Percentiles rank a stretch among this genome's conserved stretches.
Conservation (phyloP, 768 basidiomycete species). For the Mycena rebaudengoi region DNA sequence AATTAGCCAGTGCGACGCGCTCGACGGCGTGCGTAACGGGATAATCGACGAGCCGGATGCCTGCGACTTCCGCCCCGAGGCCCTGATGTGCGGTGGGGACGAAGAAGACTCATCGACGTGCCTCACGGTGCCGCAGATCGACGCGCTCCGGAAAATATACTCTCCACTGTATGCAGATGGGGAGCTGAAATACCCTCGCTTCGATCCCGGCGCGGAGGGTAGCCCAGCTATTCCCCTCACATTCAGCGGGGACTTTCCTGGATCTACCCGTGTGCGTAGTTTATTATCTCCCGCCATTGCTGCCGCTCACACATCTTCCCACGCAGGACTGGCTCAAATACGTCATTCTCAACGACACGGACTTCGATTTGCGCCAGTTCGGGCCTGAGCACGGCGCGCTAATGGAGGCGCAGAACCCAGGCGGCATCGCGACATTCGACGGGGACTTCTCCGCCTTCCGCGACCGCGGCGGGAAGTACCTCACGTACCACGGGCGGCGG, state of each 20-base stretch:
- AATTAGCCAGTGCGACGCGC: not conserved
- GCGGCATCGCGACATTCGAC: not conserved
- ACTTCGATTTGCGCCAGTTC: not conserved
- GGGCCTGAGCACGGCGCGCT: not conserved
- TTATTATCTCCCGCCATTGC: too few relatives aligned
- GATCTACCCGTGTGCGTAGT: too few relatives aligned
- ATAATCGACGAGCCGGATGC: too few relatives aligned
- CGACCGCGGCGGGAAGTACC: too few relatives aligned
- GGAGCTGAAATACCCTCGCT: not conserved
- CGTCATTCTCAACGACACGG: not conserved
- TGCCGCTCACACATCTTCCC: not conserved
- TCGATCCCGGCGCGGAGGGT: too few relatives aligned
- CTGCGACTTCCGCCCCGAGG: too few relatives aligned
- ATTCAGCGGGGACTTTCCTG: too few relatives aligned
- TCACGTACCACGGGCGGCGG: not conserved
- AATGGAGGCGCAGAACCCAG: not conserved
- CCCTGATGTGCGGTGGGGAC: not conserved
- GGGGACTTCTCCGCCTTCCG: too few relatives aligned
- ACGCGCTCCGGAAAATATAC: not conserved
- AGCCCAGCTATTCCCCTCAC: too few relatives aligned
- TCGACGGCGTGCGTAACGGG: too few relatives aligned
- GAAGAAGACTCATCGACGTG: not conserved
- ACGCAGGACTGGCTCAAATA: not conserved
- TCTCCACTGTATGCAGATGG: not conserved
- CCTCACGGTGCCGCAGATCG: not conserved